Evolutionary conservation across 768 basidiomycete genomes (phyloP).

Genomic region (Leucosporidium creatinivorum): DNA sequence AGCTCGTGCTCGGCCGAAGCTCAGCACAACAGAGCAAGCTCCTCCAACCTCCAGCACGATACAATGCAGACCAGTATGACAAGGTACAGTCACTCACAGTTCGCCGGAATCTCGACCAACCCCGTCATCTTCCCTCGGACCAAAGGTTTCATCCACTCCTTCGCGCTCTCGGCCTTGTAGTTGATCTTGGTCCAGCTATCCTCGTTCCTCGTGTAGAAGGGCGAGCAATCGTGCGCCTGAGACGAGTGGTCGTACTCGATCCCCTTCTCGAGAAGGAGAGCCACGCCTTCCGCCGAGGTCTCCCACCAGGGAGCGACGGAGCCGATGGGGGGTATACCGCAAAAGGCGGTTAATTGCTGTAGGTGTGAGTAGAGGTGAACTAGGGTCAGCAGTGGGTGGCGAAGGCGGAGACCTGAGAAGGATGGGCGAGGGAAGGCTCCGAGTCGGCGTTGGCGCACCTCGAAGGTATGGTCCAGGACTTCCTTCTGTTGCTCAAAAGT

Average conservation of each 20-base stretch:
- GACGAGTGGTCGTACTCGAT: slow-evolving; percentile 65
- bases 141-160: slow-evolving; percentile 69
- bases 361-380: no score
- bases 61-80: no score
- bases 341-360: slow-evolving; percentile 7
- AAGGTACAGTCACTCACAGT: slow-evolving; percentile 54
- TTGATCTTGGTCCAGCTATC: slow-evolving; percentile 69
- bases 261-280: slow-evolving; percentile 61
- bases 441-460: neutral
- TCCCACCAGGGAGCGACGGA: slow-evolving; percentile 78
- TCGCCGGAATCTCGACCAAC: slow-evolving; percentile 50
- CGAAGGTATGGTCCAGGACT: slow-evolving; percentile 47
- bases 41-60: no score
- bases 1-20: neutral
- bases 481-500: slow-evolving; percentile 61
- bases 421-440: no score
- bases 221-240: slow-evolving; percentile 52
- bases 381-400: no score
- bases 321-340: slow-evolving; percentile 53
- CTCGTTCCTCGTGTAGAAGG: slow-evolving; percentile 60
- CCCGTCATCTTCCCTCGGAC: slow-evolving; percentile 58
- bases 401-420: no score
- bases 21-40: neutral
- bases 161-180: slow-evolving; percentile 51
- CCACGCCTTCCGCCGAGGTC: slow-evolving; percentile 54